Base-by-base conservation (phyloP, 768 basidiomycete genomes). In the Coprinellus aureogranulatus region DNA sequence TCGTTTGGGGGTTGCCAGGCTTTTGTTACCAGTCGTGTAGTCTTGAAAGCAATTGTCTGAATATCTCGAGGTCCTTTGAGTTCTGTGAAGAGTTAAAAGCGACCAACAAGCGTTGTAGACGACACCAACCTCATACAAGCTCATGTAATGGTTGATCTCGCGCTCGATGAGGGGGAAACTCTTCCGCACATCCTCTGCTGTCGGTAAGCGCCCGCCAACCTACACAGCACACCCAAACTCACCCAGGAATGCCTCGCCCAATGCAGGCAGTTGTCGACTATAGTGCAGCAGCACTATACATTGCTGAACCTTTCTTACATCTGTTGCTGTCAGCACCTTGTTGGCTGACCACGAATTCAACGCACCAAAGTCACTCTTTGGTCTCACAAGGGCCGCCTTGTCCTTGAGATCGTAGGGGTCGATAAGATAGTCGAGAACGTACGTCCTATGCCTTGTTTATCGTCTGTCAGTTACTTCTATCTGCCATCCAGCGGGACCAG, bases 181-280 rank as follows among this genome's bases (percentile, higher is more conserved):
- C 60, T 80, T 76, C 23, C 85, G 77, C 65, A 92, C 72, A 62
- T 85, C 79, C 67, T 90, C 90, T 92, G 50, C 31, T 4, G 5
- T 48, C 18, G 42, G 26, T 31, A 27, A 48, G 27, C 22, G 50
- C 54, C 25, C 31, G 20, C 28, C 18, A 26, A 8, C 16, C 45
- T n/a, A 14, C 0, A 40, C 3, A 4, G 26, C 34, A 34, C 34
- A n/a, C n/a, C n/a, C n/a, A n/a, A n/a, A 66, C 84, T 53, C 53
- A 89, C 90, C 87, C 26, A 91, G 78, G 65, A 89, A 91, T 11
- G 79, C 81, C 64, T 92, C 90, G 23, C 90, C 70, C 57, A 90
- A 72, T 49, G 81, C 79, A 10, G 86, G 81, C 18, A 90, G 69
- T 69, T 84, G 81, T 60, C 83, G 79, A 51, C 80, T 79, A 59